Conservation (phyloP, 2,329 filamentous ascomycete species). For the Alternaria tenuissima region DNA sequence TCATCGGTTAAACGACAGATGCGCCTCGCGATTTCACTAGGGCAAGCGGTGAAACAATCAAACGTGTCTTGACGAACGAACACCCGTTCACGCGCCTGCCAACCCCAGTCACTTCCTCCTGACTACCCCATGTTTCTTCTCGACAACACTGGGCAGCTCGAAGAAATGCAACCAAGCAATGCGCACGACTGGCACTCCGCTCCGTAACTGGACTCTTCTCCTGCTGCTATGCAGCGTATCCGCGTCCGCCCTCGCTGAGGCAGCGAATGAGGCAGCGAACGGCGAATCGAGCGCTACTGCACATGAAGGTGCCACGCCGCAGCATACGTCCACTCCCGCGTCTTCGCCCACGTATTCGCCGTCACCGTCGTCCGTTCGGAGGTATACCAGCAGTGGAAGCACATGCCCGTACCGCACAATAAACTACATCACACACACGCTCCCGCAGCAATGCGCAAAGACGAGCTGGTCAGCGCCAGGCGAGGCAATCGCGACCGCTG, state of each 20-base stretch:
- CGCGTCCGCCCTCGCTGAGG: slow-evolving; percentile 34
- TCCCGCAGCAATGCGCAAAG: slow-evolving; percentile 78
- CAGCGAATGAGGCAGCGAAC: slow-evolving; percentile 45
- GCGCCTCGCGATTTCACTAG: slow-evolving; percentile 10
- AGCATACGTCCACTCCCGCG: slow-evolving; percentile 19
- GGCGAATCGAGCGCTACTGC: slow-evolving; percentile 34
- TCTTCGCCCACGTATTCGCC: slow-evolving; percentile 16
- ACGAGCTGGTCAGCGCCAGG: slow-evolving; percentile 61
- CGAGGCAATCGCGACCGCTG: slow-evolving; percentile 23
- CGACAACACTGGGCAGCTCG: slow-evolving; percentile 21
- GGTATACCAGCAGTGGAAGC: slow-evolving; percentile 43
- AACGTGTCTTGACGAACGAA: slow-evolving; percentile 27
- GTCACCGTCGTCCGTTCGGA: slow-evolving; percentile 16
- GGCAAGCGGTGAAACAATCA: slow-evolving; percentile 27
- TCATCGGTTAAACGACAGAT: slow-evolving; percentile 14
- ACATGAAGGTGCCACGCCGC: slow-evolving; percentile 33
- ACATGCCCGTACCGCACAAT: slow-evolving; percentile 68
- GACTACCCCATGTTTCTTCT: slow-evolving; percentile 22
- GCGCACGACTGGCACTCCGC: slow-evolving; percentile 49
- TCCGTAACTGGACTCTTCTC: slow-evolving; percentile 48
- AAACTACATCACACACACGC: slow-evolving; percentile 81
- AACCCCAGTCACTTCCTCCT: slow-evolving; percentile 13
- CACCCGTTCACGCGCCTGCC: slow-evolving; percentile 26
- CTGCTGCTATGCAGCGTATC: slow-evolving; percentile 47
- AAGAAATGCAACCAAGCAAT: slow-evolving; percentile 52